Conservation (phyloP, 257 asterid species). For the Parsonsia alboflavescens region DNA sequence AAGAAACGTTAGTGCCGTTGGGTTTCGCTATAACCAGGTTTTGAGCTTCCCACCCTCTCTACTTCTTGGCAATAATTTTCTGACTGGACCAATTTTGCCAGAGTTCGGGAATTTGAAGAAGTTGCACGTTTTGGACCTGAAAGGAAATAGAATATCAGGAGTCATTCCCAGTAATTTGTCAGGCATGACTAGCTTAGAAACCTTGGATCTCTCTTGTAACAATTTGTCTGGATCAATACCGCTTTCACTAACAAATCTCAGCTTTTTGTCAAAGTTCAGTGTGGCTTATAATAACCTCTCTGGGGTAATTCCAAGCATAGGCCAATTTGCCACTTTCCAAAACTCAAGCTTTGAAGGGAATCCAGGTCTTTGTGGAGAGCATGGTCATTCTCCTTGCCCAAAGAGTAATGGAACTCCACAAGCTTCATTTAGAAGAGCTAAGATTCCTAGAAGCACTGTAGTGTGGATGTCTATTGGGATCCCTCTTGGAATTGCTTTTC, state of each 20-base stretch:
- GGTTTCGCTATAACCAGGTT: constrained; percentile 46
- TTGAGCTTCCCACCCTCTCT: constrained; percentile 60
- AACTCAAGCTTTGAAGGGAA: constrained; percentile 70
- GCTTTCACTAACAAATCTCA: constrained; percentile 41
- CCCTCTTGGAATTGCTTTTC: constrained; percentile 43
- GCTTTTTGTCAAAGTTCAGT: constrained; percentile 52
- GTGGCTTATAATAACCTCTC: constrained; percentile 61
- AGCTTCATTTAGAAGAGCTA: constrained; percentile 20
- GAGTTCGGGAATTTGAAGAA: constrained; percentile 65
- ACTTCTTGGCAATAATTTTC: constrained; percentile 59
- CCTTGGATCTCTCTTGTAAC: constrained; percentile 63
- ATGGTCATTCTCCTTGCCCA: constrained; percentile 33
- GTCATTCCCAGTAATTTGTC: constrained; percentile 54
- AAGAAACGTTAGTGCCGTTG: constrained; percentile 29
- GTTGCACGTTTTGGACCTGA: constrained; percentile 59
- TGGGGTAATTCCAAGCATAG: constrained; percentile 53
- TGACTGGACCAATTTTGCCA: constrained; percentile 65
- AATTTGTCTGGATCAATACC: constrained; percentile 61
- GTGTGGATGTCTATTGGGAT: constrained; percentile 53
- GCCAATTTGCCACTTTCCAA: constrained; percentile 56
- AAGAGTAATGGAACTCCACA: constrained; percentile 16
- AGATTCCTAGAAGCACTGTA: constrained; percentile 24
- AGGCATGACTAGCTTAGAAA: constrained; percentile 54
- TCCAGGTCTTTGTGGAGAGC: constrained; percentile 53
- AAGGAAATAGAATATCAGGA: constrained; percentile 57